Evolutionary conservation across 192 early-diverging fungal species (phyloP).

Genomic region (Gaertneriomyces sp.): DNA sequence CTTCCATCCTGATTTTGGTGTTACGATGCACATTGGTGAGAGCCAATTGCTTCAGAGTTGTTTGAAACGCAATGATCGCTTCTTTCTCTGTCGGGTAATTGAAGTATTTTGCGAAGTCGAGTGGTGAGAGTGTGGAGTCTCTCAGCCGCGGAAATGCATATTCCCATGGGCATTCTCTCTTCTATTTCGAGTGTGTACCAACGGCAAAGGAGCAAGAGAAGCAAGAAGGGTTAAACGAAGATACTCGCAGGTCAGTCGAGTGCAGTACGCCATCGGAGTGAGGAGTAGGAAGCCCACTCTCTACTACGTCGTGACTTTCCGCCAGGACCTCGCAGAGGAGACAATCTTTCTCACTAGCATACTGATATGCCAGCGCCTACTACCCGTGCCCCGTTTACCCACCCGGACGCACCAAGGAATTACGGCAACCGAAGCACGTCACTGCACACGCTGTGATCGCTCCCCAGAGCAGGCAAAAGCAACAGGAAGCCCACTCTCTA

Average conservation of each 20-base stretch:
- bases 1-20: slow-evolving; percentile 1
- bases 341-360: slow-evolving; percentile 7
- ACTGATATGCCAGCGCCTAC: not conserved
- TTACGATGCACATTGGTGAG: not conserved
- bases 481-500: slow-evolving; percentile 5
- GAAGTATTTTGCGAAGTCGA: not conserved
- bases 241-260: not conserved
- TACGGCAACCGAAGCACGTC: slow-evolving; percentile 3
- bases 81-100: not conserved
- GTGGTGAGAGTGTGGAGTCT: not conserved
- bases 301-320: slow-evolving; percentile 3
- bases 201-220: not conserved
- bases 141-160: slow-evolving; percentile 3
- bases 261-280: not conserved
- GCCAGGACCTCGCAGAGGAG: not conserved
- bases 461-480: slow-evolving; percentile 1
- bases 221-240: not conserved
- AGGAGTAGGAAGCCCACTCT: slow-evolving; percentile 10
- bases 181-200: not conserved
- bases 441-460: slow-evolving; percentile 3
- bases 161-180: not conserved
- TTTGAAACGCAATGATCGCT: slow-evolving; percentile 1
- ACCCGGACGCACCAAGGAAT: slow-evolving; percentile 5
- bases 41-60: not conserved
- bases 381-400: slow-evolving; percentile 3